A percentile compares a stretch with the other conserved stretches of the same genome.
Conservation (phyloP, 352 stramenopile genomes). For the Thraustochytrium sp. region DNA sequence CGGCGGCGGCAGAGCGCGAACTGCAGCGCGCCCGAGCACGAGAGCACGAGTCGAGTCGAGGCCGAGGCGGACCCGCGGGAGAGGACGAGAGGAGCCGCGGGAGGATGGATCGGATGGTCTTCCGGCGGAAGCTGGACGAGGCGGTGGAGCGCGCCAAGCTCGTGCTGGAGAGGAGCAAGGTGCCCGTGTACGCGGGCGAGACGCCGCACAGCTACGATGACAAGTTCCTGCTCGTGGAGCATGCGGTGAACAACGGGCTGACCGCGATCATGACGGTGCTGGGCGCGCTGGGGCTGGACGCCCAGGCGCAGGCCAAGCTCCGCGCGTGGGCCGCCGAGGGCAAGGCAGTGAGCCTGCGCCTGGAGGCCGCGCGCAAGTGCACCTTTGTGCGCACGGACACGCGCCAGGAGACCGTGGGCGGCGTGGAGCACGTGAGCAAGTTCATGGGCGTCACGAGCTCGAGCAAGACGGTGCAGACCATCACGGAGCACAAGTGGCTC, state of each 20-base stretch:
- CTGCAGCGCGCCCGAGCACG: too few species aligned
- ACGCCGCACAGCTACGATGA: constrained; percentile 10
- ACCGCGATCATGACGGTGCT: neutral
- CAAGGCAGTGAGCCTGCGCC: neutral
- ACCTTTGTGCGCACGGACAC: neutral
- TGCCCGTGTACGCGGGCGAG: neutral
- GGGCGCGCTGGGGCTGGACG: neutral
- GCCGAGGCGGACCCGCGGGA: too few species aligned
- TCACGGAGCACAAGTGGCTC: neutral
- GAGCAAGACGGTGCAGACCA: neutral
- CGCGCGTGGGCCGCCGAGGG: neutral
- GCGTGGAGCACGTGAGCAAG: neutral
- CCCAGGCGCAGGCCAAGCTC: neutral
- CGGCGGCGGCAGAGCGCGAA: too few species aligned
- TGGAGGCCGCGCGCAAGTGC: constrained; percentile 9
- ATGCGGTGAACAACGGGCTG: constrained; percentile 6
- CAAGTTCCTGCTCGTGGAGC: neutral
- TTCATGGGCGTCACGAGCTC: neutral
- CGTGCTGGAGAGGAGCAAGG: neutral
- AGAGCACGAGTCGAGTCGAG: too few species aligned
- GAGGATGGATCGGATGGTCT: too few species aligned
- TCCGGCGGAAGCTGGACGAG: too few species aligned
- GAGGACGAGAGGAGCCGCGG: too few species aligned
- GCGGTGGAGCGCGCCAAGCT: constrained; percentile 5
- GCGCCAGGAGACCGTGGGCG: neutral